Evolutionary conservation across 176 grass and related monocot species (phyloP).

Genomic region (Carex myosuroides): DNA sequence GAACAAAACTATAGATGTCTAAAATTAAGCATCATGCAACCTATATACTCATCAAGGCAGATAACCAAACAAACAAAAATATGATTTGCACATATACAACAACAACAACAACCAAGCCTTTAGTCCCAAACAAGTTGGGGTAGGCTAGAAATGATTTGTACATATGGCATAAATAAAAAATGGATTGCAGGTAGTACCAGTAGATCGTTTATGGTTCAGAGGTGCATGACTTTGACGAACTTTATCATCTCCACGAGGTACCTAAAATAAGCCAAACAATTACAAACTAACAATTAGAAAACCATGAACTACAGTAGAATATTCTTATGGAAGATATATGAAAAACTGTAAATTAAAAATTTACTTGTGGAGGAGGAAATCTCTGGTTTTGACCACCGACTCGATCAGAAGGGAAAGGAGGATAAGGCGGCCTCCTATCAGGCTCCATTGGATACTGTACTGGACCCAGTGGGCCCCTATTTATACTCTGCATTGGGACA

Average conservation of each 20-base stretch:
- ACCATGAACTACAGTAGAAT: background rate
- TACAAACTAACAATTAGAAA: background rate
- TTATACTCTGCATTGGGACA: conserved; percentile 30
- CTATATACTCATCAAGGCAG: background rate
- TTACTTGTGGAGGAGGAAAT: conserved; percentile 53
- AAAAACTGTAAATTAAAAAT: conserved; percentile 2
- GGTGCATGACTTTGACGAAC: conserved; percentile 37
- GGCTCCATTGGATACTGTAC: conserved; percentile 30
- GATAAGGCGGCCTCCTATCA: conserved; percentile 43
- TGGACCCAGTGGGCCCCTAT: conserved; percentile 36
- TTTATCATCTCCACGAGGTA: conserved; percentile 42
- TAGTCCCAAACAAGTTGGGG: too few relatives aligned
- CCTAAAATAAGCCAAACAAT: conserved; percentile 31
- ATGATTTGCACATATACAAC: background rate
- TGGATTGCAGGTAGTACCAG: conserved; percentile 41
- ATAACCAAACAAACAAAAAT: background rate
- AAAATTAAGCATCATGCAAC: background rate
- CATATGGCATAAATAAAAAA: background rate
- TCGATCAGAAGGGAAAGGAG: conserved; percentile 47
- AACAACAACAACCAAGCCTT: too few relatives aligned
- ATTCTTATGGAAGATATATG: conserved; percentile 15
- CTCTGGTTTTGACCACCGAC: conserved; percentile 36
- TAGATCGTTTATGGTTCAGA: conserved; percentile 41
- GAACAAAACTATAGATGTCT: background rate
- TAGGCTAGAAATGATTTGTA: background rate